Percentiles rank a stretch among this genome's conserved stretches.
Conservation (phyloP, 1,284 basidiomycete genomes). For the Naganishia sp. region DNA sequence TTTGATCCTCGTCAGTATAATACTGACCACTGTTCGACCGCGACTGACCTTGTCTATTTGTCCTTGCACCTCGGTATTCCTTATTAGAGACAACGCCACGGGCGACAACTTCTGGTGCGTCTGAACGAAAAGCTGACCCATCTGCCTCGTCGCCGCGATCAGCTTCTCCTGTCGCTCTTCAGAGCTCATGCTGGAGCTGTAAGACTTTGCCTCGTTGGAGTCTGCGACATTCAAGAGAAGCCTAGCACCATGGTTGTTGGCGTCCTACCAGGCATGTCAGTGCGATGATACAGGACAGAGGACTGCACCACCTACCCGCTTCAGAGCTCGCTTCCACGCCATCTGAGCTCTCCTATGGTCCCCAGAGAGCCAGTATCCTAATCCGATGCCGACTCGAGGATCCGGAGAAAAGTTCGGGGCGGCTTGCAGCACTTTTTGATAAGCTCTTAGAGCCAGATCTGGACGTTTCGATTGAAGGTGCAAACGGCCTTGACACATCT, state of each 20-base stretch:
- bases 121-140: slow-evolving; percentile 32
- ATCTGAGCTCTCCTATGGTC: slow-evolving; percentile 73
- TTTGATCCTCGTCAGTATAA: too few relatives aligned
- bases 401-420: slow-evolving; percentile 79
- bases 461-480: slow-evolving; percentile 26
- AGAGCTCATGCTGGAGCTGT: slow-evolving; percentile 41
- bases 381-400: slow-evolving; percentile 86
- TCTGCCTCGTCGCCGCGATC: slow-evolving; percentile 24
- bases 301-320: slow-evolving; percentile 64
- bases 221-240: slow-evolving; percentile 18
- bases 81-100: slow-evolving; percentile 77
- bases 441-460: slow-evolving; percentile 52
- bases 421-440: slow-evolving; percentile 77
- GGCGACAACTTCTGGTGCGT: slow-evolving; percentile 62
- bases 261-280: slow-evolving; percentile 5
- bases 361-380: slow-evolving; percentile 85
- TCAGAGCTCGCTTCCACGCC: slow-evolving; percentile 83
- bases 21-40: slow-evolving; percentile 38
- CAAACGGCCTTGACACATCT: slow-evolving; percentile 57
- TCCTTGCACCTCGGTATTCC: slow-evolving; percentile 68
- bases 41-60: slow-evolving; percentile 65
- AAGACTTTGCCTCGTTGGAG: slow-evolving; percentile 61
- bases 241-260: slow-evolving; percentile 11
- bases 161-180: slow-evolving; percentile 24
- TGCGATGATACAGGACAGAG: neutral